These are phyloP conservation scores for Pelargonium cotyledonis DNA, from an alignment of 441 rosid species.

Conservation along the genomic window DNA sequence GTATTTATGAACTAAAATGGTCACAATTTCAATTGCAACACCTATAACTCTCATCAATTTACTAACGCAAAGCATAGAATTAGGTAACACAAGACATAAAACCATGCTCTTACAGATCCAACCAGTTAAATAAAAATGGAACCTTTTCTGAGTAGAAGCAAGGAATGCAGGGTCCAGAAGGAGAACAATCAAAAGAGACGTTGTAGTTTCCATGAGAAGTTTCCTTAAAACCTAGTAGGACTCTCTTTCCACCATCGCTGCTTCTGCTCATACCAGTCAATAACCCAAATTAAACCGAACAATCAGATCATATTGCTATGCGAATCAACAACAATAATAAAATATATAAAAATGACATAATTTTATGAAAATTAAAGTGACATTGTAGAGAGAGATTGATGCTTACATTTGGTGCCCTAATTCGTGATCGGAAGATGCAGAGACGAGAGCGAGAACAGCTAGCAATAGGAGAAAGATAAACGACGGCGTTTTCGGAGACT, in stretches of 20 bases:
- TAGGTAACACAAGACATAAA: neutral
- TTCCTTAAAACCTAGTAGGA: slow-evolving; percentile 60
- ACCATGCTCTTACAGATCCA: neutral
- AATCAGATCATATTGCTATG: neutral
- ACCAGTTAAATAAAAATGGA: neutral
- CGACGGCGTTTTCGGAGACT: slow-evolving; percentile 12
- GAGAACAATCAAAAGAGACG: slow-evolving; percentile 67
- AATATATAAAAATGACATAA: too few species aligned
- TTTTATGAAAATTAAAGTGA: too few species aligned
- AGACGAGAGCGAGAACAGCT: slow-evolving; percentile 19
- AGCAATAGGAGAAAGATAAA: slow-evolving; percentile 1
- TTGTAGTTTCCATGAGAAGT: slow-evolving; percentile 56
- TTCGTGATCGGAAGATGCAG: slow-evolving; percentile 17
- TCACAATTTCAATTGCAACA: neutral
- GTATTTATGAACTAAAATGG: neutral
- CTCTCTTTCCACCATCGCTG: slow-evolving; percentile 14
- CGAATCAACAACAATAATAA: too few species aligned
- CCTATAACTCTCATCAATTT: neutral
- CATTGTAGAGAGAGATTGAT: neutral
- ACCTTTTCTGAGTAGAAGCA: neutral
- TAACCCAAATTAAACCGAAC: slow-evolving; percentile 12
- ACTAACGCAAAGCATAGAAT: neutral
- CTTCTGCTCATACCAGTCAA: slow-evolving; percentile 4
- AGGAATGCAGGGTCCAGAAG: slow-evolving; percentile 39
- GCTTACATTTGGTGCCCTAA: slow-evolving; percentile 25